Conservation (phyloP, 1,284 basidiomycete genomes). For the Sanghuangporus sanghuang region DNA sequence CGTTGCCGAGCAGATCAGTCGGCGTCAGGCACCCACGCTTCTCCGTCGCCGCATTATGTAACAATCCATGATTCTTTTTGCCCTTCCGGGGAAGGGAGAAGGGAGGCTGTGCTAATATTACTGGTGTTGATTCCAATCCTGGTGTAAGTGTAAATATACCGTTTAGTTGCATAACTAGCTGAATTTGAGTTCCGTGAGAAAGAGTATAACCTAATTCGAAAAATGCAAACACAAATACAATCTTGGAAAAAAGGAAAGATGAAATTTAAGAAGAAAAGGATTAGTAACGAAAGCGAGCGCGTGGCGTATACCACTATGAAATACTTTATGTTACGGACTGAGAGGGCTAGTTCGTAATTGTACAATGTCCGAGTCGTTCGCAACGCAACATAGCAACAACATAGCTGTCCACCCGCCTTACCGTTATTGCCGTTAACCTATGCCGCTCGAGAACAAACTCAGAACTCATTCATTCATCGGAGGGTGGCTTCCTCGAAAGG, state of each 20-base stretch:
- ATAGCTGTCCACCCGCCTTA: too few species aligned
- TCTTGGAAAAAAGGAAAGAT: too few species aligned
- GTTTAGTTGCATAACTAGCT: background rate
- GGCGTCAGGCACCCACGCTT: background rate
- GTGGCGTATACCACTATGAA: too few species aligned
- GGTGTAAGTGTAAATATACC: background rate
- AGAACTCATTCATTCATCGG: constrained; percentile 8
- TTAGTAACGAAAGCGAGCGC: too few species aligned
- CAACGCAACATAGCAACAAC: too few species aligned
- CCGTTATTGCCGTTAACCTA: too few species aligned
- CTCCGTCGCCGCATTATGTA: background rate
- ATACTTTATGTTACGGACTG: too few species aligned
- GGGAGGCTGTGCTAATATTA: background rate
- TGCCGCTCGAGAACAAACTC: too few species aligned
- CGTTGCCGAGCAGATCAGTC: background rate
- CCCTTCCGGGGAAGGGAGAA: background rate
- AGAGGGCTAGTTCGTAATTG: too few species aligned
- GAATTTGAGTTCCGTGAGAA: background rate
- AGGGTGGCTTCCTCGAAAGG: constrained; percentile 8
- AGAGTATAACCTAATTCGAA: background rate
- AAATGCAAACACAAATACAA: too few species aligned
- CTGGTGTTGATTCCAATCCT: background rate
- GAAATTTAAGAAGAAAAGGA: too few species aligned
- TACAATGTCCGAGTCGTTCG: too few species aligned
- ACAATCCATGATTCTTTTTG: background rate